Percentiles rank a stretch among this genome's conserved stretches.
These are phyloP conservation scores for Fusarium tricinctum DNA, from an alignment of 2,329 filamentous ascomycete genomes.

Conservation along the genomic window DNA sequence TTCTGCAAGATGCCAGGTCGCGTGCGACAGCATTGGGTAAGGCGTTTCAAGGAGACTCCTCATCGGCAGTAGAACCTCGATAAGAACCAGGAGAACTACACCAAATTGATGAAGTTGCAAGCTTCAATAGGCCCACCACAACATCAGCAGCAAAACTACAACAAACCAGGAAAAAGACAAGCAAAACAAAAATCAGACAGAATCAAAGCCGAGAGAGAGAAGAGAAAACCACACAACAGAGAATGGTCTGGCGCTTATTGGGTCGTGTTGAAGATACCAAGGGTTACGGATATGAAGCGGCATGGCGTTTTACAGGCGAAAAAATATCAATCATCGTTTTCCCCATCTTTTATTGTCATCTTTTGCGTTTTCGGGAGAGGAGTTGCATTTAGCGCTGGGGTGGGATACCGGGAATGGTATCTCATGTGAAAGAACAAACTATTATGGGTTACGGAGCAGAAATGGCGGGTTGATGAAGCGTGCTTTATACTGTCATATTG, in stretches of 20 bases:
- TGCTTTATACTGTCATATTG: slow-evolving; percentile 2
- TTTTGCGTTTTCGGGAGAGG: slow-evolving; percentile 3
- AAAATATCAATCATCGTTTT: slow-evolving; percentile 26
- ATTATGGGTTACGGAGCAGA: slow-evolving; percentile 12
- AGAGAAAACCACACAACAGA: slow-evolving; percentile 28
- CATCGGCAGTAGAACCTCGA: slow-evolving; percentile 16
- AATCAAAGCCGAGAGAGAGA: slow-evolving; percentile 7
- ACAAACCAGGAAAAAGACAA: slow-evolving; percentile 9
- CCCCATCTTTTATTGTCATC: background rate
- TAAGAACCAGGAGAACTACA: background rate
- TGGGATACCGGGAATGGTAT: slow-evolving; percentile 10
- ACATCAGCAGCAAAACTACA: slow-evolving; percentile 14
- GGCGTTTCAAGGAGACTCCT: slow-evolving; percentile 60
- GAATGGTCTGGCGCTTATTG: slow-evolving; percentile 43
- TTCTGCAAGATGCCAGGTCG: slow-evolving; percentile 72
- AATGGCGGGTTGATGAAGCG: slow-evolving; percentile 20
- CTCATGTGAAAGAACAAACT: slow-evolving; percentile 10
- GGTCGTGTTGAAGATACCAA: slow-evolving; percentile 46
- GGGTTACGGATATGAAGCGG: slow-evolving; percentile 44
- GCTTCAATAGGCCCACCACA: background rate
- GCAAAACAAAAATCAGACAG: slow-evolving; percentile 7
- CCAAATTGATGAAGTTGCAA: background rate
- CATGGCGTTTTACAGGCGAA: slow-evolving; percentile 39
- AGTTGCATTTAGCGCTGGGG: slow-evolving; percentile 41
- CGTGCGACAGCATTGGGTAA: slow-evolving; percentile 70